Evolutionary conservation across 2,329 filamentous ascomycete species (phyloP), one percentile per base, ranked within the genome.

Genomic region (Immersiporthe knoxdaviesiana): DNA sequence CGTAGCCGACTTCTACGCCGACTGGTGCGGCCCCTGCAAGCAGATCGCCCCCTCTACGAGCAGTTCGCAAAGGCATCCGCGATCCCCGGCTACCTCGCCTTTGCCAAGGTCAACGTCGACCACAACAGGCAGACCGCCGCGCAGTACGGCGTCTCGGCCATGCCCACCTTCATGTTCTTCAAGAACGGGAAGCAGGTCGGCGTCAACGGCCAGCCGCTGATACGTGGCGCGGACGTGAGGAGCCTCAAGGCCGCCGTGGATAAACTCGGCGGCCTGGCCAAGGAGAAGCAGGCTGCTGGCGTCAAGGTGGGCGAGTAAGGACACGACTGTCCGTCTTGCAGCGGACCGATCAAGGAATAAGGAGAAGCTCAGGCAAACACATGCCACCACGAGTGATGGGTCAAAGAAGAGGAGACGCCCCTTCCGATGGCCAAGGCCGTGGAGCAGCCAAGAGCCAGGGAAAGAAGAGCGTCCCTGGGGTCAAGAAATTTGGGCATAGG

Each of bases 21-120:
- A 84, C 74, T 89, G 87, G 87, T 89, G 87, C 78, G 83, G 82
- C 52, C 87, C 87, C 37, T 89, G 87, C 85, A 87, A 86, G 78
- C 79, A 80, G 73, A 88, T 89, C 75, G 84, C 85, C 30, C 87
- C 71, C 74, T 85, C 69, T 89, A 84, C 81, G 75, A 74, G 70
- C 79, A 83, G 75, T 81, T 87, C 65, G 83, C 86, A 60, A 76
- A 76, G 62, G 73, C 77, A 54, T 77, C 81, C 74, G 72, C 76
- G 68, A 72, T 79, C 32, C 79, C 81, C 24, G 80, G 82, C 65
- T 77, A 79, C 58, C 81, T 85, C 63, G 81, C 82, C 72, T 89
- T 89, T 72, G 85, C 84, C 75, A 87, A 87, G 78, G 83, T 89
- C 77, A 83, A 90, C 79, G 86, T 87, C 76, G 87, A 89, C 77